Evolutionary conservation across 805 yeast genomes (phyloP), one percentile per base, ranked within the genome.

Genomic region (Wickerhamiella spandovensis): DNA sequence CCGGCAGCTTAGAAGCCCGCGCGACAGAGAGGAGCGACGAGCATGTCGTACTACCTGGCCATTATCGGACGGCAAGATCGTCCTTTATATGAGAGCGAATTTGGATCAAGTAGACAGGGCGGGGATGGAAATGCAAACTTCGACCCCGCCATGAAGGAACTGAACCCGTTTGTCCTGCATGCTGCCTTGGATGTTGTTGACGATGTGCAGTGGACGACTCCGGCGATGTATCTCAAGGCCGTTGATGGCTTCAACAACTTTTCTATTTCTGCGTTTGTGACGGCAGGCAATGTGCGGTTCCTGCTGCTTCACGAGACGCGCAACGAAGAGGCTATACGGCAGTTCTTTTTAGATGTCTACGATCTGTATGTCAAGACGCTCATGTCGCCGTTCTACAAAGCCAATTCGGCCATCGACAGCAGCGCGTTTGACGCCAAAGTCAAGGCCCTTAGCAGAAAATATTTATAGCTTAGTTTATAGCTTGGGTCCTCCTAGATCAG

Each of bases 121-220:
- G 78, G 78, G 3, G 82, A 78, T 53, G 94, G 94, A 0, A 67
- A 66, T 38, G 70, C 82, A 8, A 51, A 72, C 61, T 82, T 88
- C 57, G 74, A 89, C 1, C 70, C 76, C 8, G 84, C 81, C 47
- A 76, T 86, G 64, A 75, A 75, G 58, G 95, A 90, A 60, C 67
- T 90, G 37, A 80, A 83, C 56, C 97, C 96, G 21, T 90, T 88
- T 60, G 80, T 92, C 25, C 75, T 89, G 35, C 95, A 92, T 61
- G 77, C 96, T 0, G 79, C 97, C 1, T 67, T 92, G 37, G 98
- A 92, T 64, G 73, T 92, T n/a, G 79, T 92, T 0, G 96, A 92
- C 55, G 95, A 89, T 58, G 67, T 79, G 2, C 97, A 88, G 62
- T 88, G 95, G 90, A 75, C 77, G 46, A 72, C 77, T 9, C 77